phyloP scores from a whole-genome alignment of 2,329 filamentous ascomycete genomes.

The Cryphonectria japonica region DNA sequence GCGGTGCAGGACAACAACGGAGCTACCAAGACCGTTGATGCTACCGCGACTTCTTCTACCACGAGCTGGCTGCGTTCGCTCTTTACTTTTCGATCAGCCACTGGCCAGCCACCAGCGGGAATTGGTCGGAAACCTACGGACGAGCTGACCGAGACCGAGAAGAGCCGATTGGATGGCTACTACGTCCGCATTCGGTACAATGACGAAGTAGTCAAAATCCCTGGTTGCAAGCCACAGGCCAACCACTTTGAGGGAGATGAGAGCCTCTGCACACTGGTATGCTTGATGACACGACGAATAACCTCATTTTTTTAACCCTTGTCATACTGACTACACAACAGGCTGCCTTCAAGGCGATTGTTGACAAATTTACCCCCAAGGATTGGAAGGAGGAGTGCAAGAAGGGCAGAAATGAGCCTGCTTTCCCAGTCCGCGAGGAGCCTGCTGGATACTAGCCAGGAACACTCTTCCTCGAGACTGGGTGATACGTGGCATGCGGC shows the following conservation, averaged over 20 bases:
- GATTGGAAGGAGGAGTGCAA: slow-evolving; percentile 70
- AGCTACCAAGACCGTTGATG: neutral
- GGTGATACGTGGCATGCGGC: neutral
- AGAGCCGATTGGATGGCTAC: slow-evolving; percentile 68
- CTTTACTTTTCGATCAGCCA: slow-evolving; percentile 34
- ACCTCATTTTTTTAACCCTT: neutral
- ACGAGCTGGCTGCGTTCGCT: slow-evolving; percentile 41
- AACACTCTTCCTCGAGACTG: neutral
- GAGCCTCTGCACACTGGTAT: slow-evolving; percentile 85
- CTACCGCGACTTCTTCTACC: slow-evolving; percentile 29
- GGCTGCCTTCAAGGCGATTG: slow-evolving; percentile 89
- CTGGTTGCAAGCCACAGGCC: slow-evolving; percentile 74
- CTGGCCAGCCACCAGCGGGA: slow-evolving; percentile 43
- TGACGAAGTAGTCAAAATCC: slow-evolving; percentile 78
- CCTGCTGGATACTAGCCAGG: slow-evolving; percentile 52
- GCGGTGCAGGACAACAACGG: slow-evolving; percentile 33
- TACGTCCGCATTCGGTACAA: slow-evolving; percentile 94
- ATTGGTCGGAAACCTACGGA: slow-evolving; percentile 65
- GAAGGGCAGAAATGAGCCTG: slow-evolving; percentile 47
- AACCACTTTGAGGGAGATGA: slow-evolving; percentile 88
- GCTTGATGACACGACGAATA: slow-evolving; percentile 35
- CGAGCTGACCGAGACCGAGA: slow-evolving; percentile 61
- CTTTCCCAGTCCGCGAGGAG: slow-evolving; percentile 53
- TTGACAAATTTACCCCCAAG: slow-evolving; percentile 84
- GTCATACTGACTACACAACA: slow-evolving; percentile 38